Conservation (phyloP, 1,139 yeast genomes). For the Pichiaceae sp. region DNA sequence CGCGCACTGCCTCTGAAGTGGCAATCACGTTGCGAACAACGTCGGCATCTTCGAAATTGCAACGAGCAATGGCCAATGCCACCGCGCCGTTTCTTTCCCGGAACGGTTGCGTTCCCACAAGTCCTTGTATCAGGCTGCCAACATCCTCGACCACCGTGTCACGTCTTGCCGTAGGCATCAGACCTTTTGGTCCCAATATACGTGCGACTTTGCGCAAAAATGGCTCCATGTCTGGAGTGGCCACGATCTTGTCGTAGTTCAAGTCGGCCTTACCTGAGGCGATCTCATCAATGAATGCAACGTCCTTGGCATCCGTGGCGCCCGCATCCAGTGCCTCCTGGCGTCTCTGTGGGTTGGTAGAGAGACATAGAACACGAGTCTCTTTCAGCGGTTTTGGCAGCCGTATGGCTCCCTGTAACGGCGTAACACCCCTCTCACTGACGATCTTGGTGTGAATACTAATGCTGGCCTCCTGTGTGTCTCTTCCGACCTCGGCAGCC, state of each 20-base stretch:
- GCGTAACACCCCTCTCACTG: slow-evolving; percentile 72
- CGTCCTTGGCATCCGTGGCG: slow-evolving; percentile 61
- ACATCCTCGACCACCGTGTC: slow-evolving; percentile 80
- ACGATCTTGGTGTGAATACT: slow-evolving; percentile 60
- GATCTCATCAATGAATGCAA: slow-evolving; percentile 59
- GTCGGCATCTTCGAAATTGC: slow-evolving; percentile 71
- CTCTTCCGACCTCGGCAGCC: slow-evolving; percentile 86
- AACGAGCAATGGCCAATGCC: slow-evolving; percentile 68
- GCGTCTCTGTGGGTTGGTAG: slow-evolving; percentile 45
- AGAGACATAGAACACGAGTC: slow-evolving; percentile 60
- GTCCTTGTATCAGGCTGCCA: slow-evolving; percentile 40
- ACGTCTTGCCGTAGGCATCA: slow-evolving; percentile 81
- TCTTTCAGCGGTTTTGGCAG: slow-evolving; percentile 71
- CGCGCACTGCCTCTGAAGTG: slow-evolving; percentile 57
- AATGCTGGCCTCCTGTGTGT: slow-evolving; percentile 59
- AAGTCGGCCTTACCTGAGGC: slow-evolving; percentile 40
- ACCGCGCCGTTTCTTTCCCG: slow-evolving; percentile 59
- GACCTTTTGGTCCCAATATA: slow-evolving; percentile 77
- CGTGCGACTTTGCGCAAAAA: slow-evolving; percentile 60
- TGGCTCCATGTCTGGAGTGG: slow-evolving; percentile 71
- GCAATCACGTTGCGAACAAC: slow-evolving; percentile 64
- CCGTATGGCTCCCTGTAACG: slow-evolving; percentile 62
- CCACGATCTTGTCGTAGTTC: slow-evolving; percentile 70
- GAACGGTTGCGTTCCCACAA: slow-evolving; percentile 63
- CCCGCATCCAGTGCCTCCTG: slow-evolving; percentile 50